Conservation (phyloP, 2,329 filamentous ascomycete genomes). For the Esteya vermicola region DNA sequence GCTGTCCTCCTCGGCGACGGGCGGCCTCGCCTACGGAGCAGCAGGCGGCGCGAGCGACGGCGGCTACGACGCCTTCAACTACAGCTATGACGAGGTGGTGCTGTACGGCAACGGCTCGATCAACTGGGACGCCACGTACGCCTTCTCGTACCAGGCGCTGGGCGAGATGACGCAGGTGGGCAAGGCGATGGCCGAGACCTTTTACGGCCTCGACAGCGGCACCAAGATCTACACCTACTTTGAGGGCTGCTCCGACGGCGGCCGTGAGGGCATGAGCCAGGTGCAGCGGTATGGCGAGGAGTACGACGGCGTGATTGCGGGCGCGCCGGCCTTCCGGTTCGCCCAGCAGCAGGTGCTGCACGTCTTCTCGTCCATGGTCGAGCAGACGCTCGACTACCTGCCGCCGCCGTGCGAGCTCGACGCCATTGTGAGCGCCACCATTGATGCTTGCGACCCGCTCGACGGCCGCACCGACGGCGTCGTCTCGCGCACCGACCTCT, state of each 20-base stretch:
- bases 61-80: slow-evolving; percentile 27
- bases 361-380: slow-evolving; percentile 22
- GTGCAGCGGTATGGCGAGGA: slow-evolving; percentile 23
- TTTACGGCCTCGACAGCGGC: slow-evolving; percentile 22
- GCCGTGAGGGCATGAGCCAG: slow-evolving; percentile 33
- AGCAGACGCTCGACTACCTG: slow-evolving; percentile 22
- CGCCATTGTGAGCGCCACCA: slow-evolving; percentile 8
- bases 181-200: slow-evolving; percentile 25
- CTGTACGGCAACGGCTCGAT: slow-evolving; percentile 33
- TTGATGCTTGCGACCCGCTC: slow-evolving; percentile 11
- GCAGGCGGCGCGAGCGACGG: slow-evolving; percentile 23
- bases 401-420: slow-evolving; percentile 19
- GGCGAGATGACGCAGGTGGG: slow-evolving; percentile 35
- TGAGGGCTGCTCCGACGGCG: slow-evolving; percentile 31
- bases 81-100: slow-evolving; percentile 22
- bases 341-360: slow-evolving; percentile 30
- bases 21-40: slow-evolving; percentile 6
- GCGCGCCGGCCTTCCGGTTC: slow-evolving; percentile 32
- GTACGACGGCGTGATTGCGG: slow-evolving; percentile 29
- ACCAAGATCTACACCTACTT: slow-evolving; percentile 34
- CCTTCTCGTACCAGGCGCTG: slow-evolving; percentile 35
- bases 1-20: background rate
- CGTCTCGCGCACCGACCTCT: slow-evolving; percentile 15
- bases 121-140: slow-evolving; percentile 33
- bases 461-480: slow-evolving; percentile 13